Conservation (phyloP, 2,329 filamentous ascomycete genomes). For the Pyricularia pennisetigena region DNA sequence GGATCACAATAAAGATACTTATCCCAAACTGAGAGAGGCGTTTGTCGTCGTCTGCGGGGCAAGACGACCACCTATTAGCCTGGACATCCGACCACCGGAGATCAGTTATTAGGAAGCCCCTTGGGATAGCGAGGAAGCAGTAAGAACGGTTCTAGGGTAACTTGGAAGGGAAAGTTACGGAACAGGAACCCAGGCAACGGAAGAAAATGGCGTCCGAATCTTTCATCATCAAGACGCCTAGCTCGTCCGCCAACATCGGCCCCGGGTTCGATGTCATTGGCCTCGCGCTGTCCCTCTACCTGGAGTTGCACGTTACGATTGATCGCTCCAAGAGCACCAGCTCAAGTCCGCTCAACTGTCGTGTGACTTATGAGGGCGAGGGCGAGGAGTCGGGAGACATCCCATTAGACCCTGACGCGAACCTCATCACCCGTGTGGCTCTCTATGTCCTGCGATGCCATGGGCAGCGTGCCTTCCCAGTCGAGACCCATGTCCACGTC, state of each 20-base stretch:
- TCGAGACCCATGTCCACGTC: constrained; percentile 85
- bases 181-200: neutral
- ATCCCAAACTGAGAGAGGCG: neutral
- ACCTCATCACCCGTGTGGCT: constrained; percentile 88
- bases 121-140: neutral
- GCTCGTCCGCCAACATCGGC: constrained; percentile 95
- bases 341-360: constrained; percentile 67
- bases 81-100: neutral
- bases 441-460: constrained; percentile 93
- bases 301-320: constrained; percentile 78
- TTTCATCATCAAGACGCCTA: constrained; percentile 71
- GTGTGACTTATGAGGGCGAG: constrained; percentile 81
- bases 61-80: too few species aligned
- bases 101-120: neutral
- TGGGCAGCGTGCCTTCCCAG: constrained; percentile 73
- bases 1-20: neutral
- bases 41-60: neutral
- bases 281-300: constrained; percentile 85
- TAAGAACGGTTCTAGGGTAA: neutral
- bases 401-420: constrained; percentile 72
- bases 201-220: constrained; percentile 30
- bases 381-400: constrained; percentile 64
- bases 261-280: constrained; percentile 98
- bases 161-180: neutral
- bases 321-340: constrained; percentile 43